phyloP scores from a whole-genome alignment of 495 filamentous ascomycete genomes.

The Hyaloscypha variabilis region DNA sequence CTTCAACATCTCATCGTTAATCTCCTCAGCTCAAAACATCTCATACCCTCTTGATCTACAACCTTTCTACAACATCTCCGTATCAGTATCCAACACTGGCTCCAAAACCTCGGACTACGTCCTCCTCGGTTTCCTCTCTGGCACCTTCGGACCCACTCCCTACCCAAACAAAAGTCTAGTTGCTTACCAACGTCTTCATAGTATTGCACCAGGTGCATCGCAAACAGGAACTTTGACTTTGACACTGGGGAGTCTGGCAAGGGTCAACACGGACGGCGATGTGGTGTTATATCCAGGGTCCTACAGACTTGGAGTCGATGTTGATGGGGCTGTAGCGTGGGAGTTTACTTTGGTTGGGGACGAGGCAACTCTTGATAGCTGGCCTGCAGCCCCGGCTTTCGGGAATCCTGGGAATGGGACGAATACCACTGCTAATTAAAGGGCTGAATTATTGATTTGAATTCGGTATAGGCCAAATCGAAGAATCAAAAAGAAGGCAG shows the following conservation, averaged over 20 bases:
- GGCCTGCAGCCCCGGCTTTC: constrained; percentile 36
- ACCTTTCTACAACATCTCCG: constrained; percentile 48
- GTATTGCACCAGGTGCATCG: constrained; percentile 43
- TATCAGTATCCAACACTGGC: constrained; percentile 56
- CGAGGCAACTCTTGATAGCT: constrained; percentile 44
- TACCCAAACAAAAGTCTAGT: constrained; percentile 67
- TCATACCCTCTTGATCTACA: constrained; percentile 32
- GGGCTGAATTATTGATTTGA: too few relatives aligned
- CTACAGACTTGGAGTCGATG: constrained; percentile 63
- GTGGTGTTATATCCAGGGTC: constrained; percentile 65
- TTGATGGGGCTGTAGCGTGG: constrained; percentile 36
- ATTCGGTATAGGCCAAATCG: too few relatives aligned
- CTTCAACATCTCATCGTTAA: constrained; percentile 35
- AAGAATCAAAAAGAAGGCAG: too few relatives aligned
- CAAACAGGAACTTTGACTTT: constrained; percentile 47
- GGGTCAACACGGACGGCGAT: constrained; percentile 61
- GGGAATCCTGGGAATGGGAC: constrained; percentile 4
- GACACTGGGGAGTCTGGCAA: constrained; percentile 59
- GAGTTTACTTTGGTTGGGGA: constrained; percentile 49
- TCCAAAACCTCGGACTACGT: constrained; percentile 59
- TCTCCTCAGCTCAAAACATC: constrained; percentile 1
- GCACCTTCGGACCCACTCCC: constrained; percentile 58
- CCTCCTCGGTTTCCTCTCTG: constrained; percentile 57
- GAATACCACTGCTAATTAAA: too few relatives aligned
- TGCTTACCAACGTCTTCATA: constrained; percentile 56